Conservation (phyloP, 208 protist species). For the Trypanosoma cruzi region DNA sequence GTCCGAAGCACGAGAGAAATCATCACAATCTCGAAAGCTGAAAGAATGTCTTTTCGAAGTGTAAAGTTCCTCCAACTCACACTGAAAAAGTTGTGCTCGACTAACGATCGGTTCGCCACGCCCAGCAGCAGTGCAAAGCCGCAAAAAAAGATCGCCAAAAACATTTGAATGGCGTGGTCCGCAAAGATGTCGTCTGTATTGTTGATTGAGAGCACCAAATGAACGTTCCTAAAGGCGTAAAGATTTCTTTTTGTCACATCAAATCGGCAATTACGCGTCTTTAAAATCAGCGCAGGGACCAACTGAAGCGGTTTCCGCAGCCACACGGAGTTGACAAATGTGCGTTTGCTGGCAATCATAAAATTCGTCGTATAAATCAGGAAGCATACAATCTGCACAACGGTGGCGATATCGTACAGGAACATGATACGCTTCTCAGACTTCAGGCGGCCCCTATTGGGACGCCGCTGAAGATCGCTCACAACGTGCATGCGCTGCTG, state of each 20-base stretch:
- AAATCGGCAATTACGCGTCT: neutral
- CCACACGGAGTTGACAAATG: slow-evolving; percentile 5
- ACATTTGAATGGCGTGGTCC: slow-evolving; percentile 69
- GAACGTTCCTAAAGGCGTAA: neutral
- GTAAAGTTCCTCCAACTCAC: slow-evolving; percentile 70
- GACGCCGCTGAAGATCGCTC: slow-evolving; percentile 70
- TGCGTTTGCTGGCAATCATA: slow-evolving; percentile 7
- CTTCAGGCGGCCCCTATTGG: slow-evolving; percentile 65
- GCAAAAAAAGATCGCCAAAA: slow-evolving; percentile 59
- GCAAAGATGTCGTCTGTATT: slow-evolving; percentile 61
- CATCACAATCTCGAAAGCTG: slow-evolving; percentile 63
- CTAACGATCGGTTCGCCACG: slow-evolving; percentile 50
- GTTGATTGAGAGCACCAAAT: neutral
- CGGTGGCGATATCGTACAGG: slow-evolving; percentile 54
- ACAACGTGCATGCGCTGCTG: slow-evolving; percentile 64
- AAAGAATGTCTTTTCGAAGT: slow-evolving; percentile 75
- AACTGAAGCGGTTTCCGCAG: neutral
- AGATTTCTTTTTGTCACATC: neutral
- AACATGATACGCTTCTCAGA: slow-evolving; percentile 66
- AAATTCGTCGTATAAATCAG: slow-evolving; percentile 50
- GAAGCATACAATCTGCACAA: slow-evolving; percentile 58
- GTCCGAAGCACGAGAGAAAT: slow-evolving; percentile 56
- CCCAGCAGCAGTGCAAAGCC: slow-evolving; percentile 46
- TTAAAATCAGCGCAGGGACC: neutral
- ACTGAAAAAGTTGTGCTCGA: slow-evolving; percentile 66